Evolutionary conservation across 2,329 filamentous ascomycete genomes (phyloP), one percentile per base, ranked within the genome.

Genomic region (Colletotrichum spaethianum): DNA sequence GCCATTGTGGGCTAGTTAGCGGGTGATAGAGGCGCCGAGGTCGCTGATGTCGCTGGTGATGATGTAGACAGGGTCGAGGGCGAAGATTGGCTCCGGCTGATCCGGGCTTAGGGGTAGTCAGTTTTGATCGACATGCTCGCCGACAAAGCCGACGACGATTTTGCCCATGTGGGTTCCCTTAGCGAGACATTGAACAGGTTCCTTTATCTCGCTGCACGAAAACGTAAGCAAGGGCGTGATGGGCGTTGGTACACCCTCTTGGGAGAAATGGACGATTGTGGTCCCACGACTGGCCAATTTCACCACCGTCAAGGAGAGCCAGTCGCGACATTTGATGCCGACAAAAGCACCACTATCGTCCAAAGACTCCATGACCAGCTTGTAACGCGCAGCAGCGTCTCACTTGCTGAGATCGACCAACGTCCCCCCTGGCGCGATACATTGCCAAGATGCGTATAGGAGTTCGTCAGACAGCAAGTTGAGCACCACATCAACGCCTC

Each of bases 91-190:
- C 28, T n/a, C 38, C 23, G 50, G 50, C 12, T 16, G 23, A 14
- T 31, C 26, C 7, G 7, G 42, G 42, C 6, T 20, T 11, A 36
- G 33, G 20, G 20, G 6, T 4, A 46, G 44, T 9, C 8, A 46
- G 44, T 12, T 9, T 2, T 9, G 44, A 20, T 46, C 8, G 18
- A 46, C 23, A 20, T 33, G 23, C 6, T 57, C 36, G 20, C 50
- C 38, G n/a, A 28, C 72, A 69, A 78, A 70, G 46, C 67, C 74
- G 70, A 80, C 38, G 11, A 83, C 77, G n/a, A 84, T 80, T 56
- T 85, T 85, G 0, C 83, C 84, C 48, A 83, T 79, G 64, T 84
- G 82, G 42, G 73, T 75, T 1, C 82, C 83, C 4, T 76, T 76
- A 52, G 83, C 81, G 79, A 85, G 80, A 23, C 79, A 76, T 1